Evolutionary conservation across 352 stramenopile species (phyloP).

Genomic region (Pythium volutum): DNA sequence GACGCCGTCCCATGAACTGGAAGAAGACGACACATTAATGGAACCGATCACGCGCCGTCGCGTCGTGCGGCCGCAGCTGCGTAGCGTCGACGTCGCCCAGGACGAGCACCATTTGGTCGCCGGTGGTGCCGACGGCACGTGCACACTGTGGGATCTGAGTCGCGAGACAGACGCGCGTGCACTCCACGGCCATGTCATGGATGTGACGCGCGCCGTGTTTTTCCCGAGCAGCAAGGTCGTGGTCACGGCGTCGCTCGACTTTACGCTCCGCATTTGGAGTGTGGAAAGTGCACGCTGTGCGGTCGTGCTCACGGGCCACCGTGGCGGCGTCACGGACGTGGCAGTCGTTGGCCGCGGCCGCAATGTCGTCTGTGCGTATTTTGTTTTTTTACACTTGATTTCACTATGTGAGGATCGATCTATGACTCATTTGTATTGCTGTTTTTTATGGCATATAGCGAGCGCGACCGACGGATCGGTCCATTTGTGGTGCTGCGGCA

Average conservation of each 20-base stretch:
- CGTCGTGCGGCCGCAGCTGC: constrained; percentile 33
- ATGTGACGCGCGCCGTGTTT: constrained; percentile 59
- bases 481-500: constrained; percentile 63
- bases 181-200: constrained; percentile 50
- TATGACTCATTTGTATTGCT: no score
- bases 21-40: not conserved
- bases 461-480: constrained; percentile 59
- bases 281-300: constrained; percentile 41
- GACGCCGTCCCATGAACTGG: not conserved
- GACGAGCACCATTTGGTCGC: constrained; percentile 51
- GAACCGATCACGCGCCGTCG: not conserved
- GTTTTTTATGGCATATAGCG: no score
- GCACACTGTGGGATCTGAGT: constrained; percentile 42
- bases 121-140: constrained; percentile 56
- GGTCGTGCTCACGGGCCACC: constrained; percentile 57
- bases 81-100: constrained; percentile 42
- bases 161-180: constrained; percentile 16
- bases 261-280: constrained; percentile 72
- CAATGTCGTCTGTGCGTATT: constrained; percentile 69
- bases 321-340: constrained; percentile 50
- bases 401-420: not conserved
- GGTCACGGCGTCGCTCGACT: constrained; percentile 69
- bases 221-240: constrained; percentile 72
- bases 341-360: constrained; percentile 60
- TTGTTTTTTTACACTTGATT: constrained; percentile 5